These are phyloP conservation scores for Xanthoconium stramineum DNA, from an alignment of 768 basidiomycete species.

Conservation along the genomic window DNA sequence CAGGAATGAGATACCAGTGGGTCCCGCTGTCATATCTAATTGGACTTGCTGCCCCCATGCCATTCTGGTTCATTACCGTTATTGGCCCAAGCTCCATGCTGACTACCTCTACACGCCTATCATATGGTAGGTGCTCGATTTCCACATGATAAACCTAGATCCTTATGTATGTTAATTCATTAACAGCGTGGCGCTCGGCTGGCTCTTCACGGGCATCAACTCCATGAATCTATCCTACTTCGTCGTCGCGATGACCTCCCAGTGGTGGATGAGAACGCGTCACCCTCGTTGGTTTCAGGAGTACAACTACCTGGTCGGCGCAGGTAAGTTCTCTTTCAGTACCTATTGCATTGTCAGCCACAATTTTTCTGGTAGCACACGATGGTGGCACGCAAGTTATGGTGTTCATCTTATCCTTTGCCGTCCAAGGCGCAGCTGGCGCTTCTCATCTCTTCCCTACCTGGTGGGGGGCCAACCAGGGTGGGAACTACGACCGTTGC, in stretches of 20 bases:
- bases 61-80: conserved; percentile 39
- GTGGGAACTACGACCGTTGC: not conserved
- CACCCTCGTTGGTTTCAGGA: conserved; percentile 13
- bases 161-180: conserved; percentile 1
- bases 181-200: conserved; percentile 16
- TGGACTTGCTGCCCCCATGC: conserved; percentile 36
- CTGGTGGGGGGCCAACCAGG: not conserved
- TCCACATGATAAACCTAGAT: not conserved
- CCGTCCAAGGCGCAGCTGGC: not conserved
- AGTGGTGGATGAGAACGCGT: conserved; percentile 38
- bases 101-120: conserved; percentile 31
- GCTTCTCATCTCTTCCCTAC: not conserved
- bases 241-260: conserved; percentile 31
- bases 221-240: conserved; percentile 20
- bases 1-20: conserved; percentile 34
- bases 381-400: not conserved
- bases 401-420: not conserved
- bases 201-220: conserved; percentile 25
- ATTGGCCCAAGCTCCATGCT: conserved; percentile 31
- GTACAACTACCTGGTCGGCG: not conserved
- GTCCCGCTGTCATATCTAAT: conserved; percentile 37
- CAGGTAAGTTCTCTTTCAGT: not conserved
- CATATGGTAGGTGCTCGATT: conserved; percentile 19
- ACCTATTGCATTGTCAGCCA: not conserved
- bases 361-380: not conserved